phyloP scores from a whole-genome alignment of 768 basidiomycete genomes.

The Lactarius sp. region DNA sequence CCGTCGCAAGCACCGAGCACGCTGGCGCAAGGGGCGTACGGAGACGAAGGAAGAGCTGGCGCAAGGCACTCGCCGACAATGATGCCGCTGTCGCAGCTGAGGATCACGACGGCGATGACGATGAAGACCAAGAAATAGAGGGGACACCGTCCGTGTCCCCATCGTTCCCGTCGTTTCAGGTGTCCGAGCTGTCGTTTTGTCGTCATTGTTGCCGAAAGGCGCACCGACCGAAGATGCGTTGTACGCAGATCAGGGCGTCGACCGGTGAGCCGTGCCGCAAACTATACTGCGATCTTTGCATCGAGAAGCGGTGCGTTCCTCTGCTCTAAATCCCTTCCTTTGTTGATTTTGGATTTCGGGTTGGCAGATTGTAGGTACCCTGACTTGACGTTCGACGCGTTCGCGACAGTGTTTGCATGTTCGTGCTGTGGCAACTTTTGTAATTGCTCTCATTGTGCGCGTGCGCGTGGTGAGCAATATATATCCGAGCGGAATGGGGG shows the following conservation, averaged over 20 bases:
- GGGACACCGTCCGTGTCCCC: neutral
- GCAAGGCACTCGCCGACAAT: constrained; percentile 6
- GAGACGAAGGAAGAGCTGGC: constrained; percentile 11
- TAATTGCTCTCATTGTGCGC: constrained; percentile 45
- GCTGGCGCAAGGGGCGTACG: neutral
- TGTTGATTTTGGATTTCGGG: neutral
- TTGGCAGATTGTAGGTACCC: constrained; percentile 34
- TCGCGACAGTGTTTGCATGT: constrained; percentile 35
- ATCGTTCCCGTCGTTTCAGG: too few relatives aligned
- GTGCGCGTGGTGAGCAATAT: constrained; percentile 44
- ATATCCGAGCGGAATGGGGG: constrained; percentile 33
- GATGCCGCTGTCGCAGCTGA: neutral
- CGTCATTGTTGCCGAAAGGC: constrained; percentile 21
- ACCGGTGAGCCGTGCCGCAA: constrained; percentile 4
- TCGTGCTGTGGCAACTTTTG: constrained; percentile 44
- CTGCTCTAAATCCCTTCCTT: neutral
- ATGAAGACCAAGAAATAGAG: neutral
- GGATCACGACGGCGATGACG: neutral
- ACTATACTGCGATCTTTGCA: constrained; percentile 17
- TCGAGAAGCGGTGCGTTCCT: constrained; percentile 18
- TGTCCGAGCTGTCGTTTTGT: neutral
- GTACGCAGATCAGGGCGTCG: neutral
- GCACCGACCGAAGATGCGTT: constrained; percentile 14
- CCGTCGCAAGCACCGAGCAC: neutral
- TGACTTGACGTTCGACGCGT: constrained; percentile 35